A percentile compares a stretch with the other conserved stretches of the same genome.
These are phyloP conservation scores for Marasmius fiardii DNA, from an alignment of 1,284 basidiomycete species.

Conservation along the genomic window DNA sequence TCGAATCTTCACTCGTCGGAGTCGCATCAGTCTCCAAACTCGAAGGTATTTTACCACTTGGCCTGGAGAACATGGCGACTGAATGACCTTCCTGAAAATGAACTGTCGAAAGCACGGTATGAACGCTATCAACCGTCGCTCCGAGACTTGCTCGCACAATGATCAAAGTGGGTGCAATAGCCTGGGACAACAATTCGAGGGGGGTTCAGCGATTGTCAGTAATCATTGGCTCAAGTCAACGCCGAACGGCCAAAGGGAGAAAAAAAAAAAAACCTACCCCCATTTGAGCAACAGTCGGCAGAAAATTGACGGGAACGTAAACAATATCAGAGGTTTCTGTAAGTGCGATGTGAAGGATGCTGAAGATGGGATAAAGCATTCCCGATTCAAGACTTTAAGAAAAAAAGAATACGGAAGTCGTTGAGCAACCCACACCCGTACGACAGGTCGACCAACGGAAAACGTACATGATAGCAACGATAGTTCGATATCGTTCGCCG, in stretches of 20 bases:
- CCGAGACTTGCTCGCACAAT: neutral
- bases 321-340: neutral
- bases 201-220: too few relatives aligned
- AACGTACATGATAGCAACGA: neutral
- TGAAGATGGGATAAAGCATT: neutral
- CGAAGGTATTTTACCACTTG: too few relatives aligned
- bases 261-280: neutral
- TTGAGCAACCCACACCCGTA: neutral
- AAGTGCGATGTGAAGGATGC: neutral
- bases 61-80: too few relatives aligned
- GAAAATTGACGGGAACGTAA: neutral
- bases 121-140: neutral
- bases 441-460: neutral
- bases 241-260: too few relatives aligned
- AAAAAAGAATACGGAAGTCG: too few relatives aligned
- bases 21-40: too few relatives aligned
- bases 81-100: too few relatives aligned
- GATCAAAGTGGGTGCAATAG: neutral
- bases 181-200: too few relatives aligned
- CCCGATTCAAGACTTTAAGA: neutral
- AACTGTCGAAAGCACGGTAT: too few relatives aligned
- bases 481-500: neutral
- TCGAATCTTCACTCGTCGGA: too few relatives aligned
- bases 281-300: neutral
- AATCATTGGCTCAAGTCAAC: too few relatives aligned